phyloP scores from a whole-genome alignment of 495 filamentous ascomycete species.

The Copromyces sp. region DNA sequence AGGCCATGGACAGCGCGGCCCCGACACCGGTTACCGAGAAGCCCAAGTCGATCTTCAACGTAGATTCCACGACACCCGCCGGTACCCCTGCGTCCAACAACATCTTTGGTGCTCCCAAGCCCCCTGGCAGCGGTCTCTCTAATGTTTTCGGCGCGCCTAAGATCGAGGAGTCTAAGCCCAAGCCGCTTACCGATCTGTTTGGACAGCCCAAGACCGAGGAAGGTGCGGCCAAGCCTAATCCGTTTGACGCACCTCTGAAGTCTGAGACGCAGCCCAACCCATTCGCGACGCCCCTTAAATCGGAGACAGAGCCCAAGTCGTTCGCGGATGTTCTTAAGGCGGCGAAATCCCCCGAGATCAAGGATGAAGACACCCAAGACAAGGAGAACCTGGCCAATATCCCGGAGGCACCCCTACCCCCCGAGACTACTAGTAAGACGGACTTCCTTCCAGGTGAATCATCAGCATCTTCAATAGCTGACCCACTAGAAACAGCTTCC shows the following conservation, averaged over 20 bases:
- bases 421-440: conserved; percentile 64
- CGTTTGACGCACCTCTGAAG: neutral
- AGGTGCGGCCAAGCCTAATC: neutral
- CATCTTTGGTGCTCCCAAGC: conserved; percentile 17
- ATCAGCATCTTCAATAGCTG: conserved; percentile 50
- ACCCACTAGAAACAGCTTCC: conserved; percentile 27
- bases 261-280: neutral
- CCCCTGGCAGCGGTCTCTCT: neutral
- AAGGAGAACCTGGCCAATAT: conserved; percentile 24
- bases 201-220: conserved; percentile 18
- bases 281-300: neutral
- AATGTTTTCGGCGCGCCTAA: neutral
- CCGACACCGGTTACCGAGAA: conserved; percentile 28
- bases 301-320: neutral
- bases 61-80: conserved; percentile 48
- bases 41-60: conserved; percentile 19
- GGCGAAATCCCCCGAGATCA: conserved; percentile 21
- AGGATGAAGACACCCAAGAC: conserved; percentile 21
- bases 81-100: conserved; percentile 39
- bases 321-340: neutral
- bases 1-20: conserved; percentile 43
- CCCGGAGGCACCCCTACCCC: conserved; percentile 56
- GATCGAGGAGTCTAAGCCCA: conserved; percentile 4
- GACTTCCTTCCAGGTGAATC: conserved; percentile 55
- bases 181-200: conserved; percentile 5